Evolutionary conservation across 2,329 filamentous ascomycete species (phyloP), one percentile per base, ranked within the genome.

Genomic region (Bretziella fagacearum): DNA sequence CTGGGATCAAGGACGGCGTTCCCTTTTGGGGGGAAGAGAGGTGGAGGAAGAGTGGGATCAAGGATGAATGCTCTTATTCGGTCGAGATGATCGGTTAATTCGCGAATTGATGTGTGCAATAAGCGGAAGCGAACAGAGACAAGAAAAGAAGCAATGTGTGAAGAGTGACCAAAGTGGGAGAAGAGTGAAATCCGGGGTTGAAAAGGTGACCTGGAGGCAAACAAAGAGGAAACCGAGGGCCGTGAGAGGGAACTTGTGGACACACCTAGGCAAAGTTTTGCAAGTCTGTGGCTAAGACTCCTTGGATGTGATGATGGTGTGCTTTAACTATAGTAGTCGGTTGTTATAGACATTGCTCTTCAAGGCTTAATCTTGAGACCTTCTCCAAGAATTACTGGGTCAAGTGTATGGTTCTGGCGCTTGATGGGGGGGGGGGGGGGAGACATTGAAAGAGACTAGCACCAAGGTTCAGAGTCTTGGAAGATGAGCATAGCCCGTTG

Each of bases 121-220:
- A 39, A 10, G 44, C 23, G 44, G 33, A 46, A 29, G 39, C 11
- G 18, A 17, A 44, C 18, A 13, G 18, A 47, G 32, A 49, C 23
- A 30, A 26, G 39, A 44, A 29, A 47, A 23, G 7, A 26, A 20
- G 13, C 7, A 18, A 36, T 36, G 30, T 11, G 32, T 17, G 17
- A 15, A 32, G 6, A 15, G 23, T n/a, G 11, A 48, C 15, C 7
- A 36, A 42, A 35, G 32, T 20, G 36, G 27, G 32, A 41, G 17
- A 29, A 44, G 46, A 51, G 29, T 51, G 36, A 49, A 49, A 49
- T 49, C 47, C 36, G 42, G 47, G 47, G 47, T 49, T 39, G 42
- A 36, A 23, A 25, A 37, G 33, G 22, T 13, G 18, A 20, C 27
- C 27, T 39, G 35, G 17, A 22, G 35, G 35, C n/a, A 18, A 41